These are phyloP conservation scores for Lactifluus echinatus DNA, from an alignment of 768 basidiomycete species.

Conservation along the genomic window DNA sequence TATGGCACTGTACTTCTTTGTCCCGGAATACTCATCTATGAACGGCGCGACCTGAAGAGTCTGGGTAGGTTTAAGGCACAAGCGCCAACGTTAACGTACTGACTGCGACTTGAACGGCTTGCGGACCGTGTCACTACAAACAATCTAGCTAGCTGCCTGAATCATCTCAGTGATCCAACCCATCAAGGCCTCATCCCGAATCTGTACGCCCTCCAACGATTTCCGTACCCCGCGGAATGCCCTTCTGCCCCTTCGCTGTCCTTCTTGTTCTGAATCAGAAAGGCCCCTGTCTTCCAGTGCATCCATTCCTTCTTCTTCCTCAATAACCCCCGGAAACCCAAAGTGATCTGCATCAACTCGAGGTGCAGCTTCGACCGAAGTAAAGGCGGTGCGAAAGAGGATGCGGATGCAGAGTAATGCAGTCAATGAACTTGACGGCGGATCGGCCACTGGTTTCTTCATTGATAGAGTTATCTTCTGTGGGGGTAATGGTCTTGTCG, in stretches of 20 bases:
- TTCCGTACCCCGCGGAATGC: slow-evolving; percentile 58
- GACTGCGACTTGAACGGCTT: neutral
- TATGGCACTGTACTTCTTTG: slow-evolving; percentile 22
- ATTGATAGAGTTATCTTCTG: slow-evolving; percentile 53
- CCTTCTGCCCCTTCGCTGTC: slow-evolving; percentile 59
- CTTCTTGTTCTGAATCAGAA: slow-evolving; percentile 46
- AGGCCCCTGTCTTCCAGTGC: slow-evolving; percentile 22
- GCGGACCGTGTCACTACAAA: no score
- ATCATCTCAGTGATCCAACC: slow-evolving; percentile 56
- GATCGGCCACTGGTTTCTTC: slow-evolving; percentile 49
- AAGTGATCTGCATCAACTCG: slow-evolving; percentile 78
- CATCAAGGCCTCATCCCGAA: slow-evolving; percentile 54
- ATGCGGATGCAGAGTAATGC: slow-evolving; percentile 78
- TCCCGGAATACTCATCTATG: slow-evolving; percentile 2
- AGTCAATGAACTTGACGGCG: slow-evolving; percentile 67
- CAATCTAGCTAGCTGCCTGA: slow-evolving; percentile 27
- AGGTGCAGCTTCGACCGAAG: slow-evolving; percentile 55
- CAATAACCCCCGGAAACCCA: slow-evolving; percentile 78
- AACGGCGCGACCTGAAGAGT: neutral
- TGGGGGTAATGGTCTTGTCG: slow-evolving; percentile 62
- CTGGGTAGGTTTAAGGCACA: neutral
- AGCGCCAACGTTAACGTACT: neutral
- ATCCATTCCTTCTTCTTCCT: slow-evolving; percentile 67
- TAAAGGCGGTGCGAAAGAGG: slow-evolving; percentile 73
- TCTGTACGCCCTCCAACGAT: slow-evolving; percentile 54